A percentile compares a stretch with the other conserved stretches of the same genome.
These are phyloP conservation scores for Solanum bulbocastanum DNA, from an alignment of 257 asterid genomes.

Conservation along the genomic window DNA sequence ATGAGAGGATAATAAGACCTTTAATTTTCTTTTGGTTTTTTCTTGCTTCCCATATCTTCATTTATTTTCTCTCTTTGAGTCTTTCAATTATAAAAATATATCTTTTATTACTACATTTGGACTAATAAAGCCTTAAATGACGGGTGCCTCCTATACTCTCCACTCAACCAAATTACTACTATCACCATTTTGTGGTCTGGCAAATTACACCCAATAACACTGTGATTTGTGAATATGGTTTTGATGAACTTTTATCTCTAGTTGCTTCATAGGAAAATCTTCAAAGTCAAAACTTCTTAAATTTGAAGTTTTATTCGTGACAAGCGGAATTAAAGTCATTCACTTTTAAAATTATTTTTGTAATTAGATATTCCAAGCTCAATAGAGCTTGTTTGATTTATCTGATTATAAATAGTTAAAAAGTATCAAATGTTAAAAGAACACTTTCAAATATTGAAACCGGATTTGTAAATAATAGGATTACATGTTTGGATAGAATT, in stretches of 20 bases:
- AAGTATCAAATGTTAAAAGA: neutral
- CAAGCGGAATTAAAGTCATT: neutral
- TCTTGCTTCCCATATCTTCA: neutral
- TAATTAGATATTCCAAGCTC: neutral
- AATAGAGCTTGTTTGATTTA: neutral
- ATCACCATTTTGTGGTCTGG: neutral
- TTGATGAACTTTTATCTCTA: neutral
- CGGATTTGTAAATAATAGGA: neutral
- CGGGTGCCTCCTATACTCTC: slow-evolving; percentile 52
- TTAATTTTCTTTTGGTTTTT: neutral
- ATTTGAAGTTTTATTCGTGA: neutral
- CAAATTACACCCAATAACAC: neutral
- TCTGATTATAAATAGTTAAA: neutral
- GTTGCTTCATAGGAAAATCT: neutral
- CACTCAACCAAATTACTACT: slow-evolving; percentile 25
- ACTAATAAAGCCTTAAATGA: slow-evolving; percentile 58
- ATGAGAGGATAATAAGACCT: slow-evolving; percentile 17
- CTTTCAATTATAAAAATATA: slow-evolving; percentile 10
- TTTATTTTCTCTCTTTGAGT: neutral
- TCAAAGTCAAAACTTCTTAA: neutral
- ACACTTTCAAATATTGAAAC: neutral
- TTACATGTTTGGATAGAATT: neutral
- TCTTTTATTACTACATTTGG: neutral
- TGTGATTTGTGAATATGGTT: neutral
- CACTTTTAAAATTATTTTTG: neutral